phyloP scores from a whole-genome alignment of 305 asterid genomes.

The Salvia sclarea region DNA sequence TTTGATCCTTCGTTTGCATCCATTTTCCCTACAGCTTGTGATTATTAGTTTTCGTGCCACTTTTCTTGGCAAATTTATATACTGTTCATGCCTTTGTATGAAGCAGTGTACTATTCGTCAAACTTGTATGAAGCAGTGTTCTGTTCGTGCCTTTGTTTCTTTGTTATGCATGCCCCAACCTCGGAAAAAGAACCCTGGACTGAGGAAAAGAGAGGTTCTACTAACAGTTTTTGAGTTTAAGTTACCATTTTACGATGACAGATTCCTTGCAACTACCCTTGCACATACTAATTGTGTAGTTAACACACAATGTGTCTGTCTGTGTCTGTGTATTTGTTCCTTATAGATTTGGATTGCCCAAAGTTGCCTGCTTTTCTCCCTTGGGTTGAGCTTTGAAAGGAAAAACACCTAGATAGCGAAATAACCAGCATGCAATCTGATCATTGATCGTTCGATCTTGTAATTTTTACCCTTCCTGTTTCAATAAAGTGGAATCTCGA shows the following conservation, averaged over 20 bases:
- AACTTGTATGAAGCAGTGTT: slow-evolving; percentile 2
- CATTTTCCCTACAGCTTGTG: not conserved
- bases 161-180: not conserved
- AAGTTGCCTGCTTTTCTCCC: not conserved
- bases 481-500: too few relatives aligned
- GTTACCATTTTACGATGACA: not conserved
- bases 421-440: too few relatives aligned
- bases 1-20: not conserved
- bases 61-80: not conserved
- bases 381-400: not conserved
- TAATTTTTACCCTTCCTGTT: too few relatives aligned
- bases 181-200: not conserved
- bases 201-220: not conserved
- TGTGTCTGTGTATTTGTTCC: too few relatives aligned
- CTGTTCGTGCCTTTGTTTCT: slow-evolving; percentile 4
- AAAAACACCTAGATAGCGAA: not conserved
- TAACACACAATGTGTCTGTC: too few relatives aligned
- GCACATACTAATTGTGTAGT: not conserved
- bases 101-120: slow-evolving; percentile 1
- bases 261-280: slow-evolving; percentile 1
- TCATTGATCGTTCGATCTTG: too few relatives aligned
- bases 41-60: not conserved
- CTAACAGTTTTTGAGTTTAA: not conserved
- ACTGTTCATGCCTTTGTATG: not conserved
- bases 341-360: not conserved